Base-by-base conservation (phyloP, 805 yeast genomes). In the Ogataea angusta region DNA sequence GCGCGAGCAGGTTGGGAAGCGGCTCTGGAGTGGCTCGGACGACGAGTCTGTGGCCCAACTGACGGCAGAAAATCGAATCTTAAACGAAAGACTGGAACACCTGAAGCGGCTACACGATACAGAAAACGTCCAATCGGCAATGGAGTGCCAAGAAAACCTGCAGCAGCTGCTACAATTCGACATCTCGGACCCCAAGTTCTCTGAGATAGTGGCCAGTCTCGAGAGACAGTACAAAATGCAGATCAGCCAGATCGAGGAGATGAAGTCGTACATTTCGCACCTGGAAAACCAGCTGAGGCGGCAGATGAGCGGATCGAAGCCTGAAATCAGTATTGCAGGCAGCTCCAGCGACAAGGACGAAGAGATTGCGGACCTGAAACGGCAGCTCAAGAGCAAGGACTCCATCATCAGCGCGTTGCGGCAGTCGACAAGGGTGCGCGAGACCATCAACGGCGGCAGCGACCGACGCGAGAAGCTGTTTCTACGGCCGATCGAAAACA, bases 381-480 rank as follows among this genome's bases (percentile, higher is more conserved):
- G 77, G 36, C 69, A 75, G 31, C 54, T 85, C 27, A 72, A 74
- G 33, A 85, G 84, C 47, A 89, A 88, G 59, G 95, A 88, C 51
- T 79, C 80, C 33, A 81, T 89, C 48, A 85, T 89, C 43, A 77
- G 75, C 45, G 88, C 91, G 1, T 65, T 88, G 41, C 77, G 82
- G 25, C 77, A 83, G 33, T 76, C 86, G 2, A 72, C 78, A 25
- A 72, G 80, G 52, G 70, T 83, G 24, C 71, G 90, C 24, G 77
- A 67, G 21, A 46, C 50, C 42, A 49, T 55, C 15, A 39, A n/a
- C 2, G 23, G 32, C 16, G 29, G 21, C 2, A 17, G 12, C 28
- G 40, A 28, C 8, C 34, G 37, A 14, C 34, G 37, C 5, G 46
- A 33, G 19, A 51, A 49, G 41, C 26, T 43, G 16, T 47, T 42